Conservation (phyloP, 2,329 filamentous ascomycete species). For the Phaeoacremonium minimum region DNA sequence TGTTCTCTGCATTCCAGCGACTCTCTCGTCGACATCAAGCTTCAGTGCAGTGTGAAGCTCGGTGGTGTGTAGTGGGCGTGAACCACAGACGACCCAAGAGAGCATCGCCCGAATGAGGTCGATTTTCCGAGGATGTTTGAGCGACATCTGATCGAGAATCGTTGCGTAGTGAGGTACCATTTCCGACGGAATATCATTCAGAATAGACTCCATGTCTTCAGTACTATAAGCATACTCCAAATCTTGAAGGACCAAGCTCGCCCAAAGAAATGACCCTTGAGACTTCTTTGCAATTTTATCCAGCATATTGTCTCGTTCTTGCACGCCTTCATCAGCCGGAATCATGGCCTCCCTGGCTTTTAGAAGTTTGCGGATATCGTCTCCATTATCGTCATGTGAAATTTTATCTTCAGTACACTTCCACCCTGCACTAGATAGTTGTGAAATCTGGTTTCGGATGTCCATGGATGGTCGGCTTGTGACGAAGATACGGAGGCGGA, state of each 20-base stretch:
- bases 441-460: constrained; percentile 1
- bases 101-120: constrained; percentile 17
- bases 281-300: constrained; percentile 17
- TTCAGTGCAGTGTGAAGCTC: constrained; percentile 19
- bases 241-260: constrained; percentile 17
- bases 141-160: constrained; percentile 19
- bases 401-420: constrained; percentile 14
- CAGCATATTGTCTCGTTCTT: constrained; percentile 8
- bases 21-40: constrained; percentile 18
- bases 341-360: constrained; percentile 14
- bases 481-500: constrained; percentile 19
- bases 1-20: constrained; percentile 15
- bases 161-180: constrained; percentile 21
- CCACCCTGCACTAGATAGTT: constrained; percentile 8
- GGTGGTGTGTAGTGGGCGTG: constrained; percentile 15
- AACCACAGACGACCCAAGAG: constrained; percentile 18
- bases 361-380: constrained; percentile 18
- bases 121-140: constrained; percentile 15
- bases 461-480: constrained; percentile 18
- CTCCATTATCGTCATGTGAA: constrained; percentile 13
- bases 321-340: constrained; percentile 10
- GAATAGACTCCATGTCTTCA: constrained; percentile 14
- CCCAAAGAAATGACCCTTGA: constrained; percentile 24
- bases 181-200: constrained; percentile 16
- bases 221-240: constrained; percentile 17